phyloP scores from a whole-genome alignment of 2,329 filamentous ascomycete genomes.

The Pestalotiopsis fici region DNA sequence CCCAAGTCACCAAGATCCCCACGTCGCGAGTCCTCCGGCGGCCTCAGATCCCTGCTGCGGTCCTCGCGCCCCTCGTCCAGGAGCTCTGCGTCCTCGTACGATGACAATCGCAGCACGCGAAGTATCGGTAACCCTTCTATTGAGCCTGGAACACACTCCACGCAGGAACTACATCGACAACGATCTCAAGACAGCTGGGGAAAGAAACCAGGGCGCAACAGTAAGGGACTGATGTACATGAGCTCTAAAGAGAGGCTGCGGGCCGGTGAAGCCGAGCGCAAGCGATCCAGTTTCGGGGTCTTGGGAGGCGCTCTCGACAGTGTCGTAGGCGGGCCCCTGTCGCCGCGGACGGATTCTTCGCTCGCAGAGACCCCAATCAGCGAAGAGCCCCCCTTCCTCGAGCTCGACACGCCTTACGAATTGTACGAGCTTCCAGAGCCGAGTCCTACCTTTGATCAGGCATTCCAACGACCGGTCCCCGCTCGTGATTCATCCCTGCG shows the following conservation, averaged over 20 bases:
- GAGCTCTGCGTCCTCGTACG: constrained; percentile 56
- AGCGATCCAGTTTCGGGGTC: constrained; percentile 47
- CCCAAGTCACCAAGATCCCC: constrained; percentile 54
- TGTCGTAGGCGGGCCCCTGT: constrained; percentile 27
- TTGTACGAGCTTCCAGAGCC: constrained; percentile 16
- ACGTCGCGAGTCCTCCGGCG: constrained; percentile 46
- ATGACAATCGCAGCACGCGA: constrained; percentile 59
- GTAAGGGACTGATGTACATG: constrained; percentile 71
- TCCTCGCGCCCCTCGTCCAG: constrained; percentile 62
- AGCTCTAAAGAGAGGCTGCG: constrained; percentile 68
- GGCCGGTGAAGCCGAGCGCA: constrained; percentile 63
- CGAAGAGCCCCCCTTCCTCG: constrained; percentile 48
- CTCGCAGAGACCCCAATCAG: constrained; percentile 55
- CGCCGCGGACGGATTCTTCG: constrained; percentile 46
- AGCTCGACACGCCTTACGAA: constrained; percentile 10
- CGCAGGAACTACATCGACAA: constrained; percentile 51
- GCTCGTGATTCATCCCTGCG: constrained; percentile 68
- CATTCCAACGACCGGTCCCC: constrained; percentile 50
- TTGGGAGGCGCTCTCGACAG: constrained; percentile 41
- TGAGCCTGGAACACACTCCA: constrained; percentile 53
- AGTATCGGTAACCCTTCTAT: constrained; percentile 68
- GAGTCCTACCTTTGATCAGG: constrained; percentile 22
- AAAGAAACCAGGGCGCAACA: constrained; percentile 52
- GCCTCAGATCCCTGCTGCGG: constrained; percentile 62
- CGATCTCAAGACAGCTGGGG: constrained; percentile 65